Conservation (phyloP, 129 eudicot species). For the Logfia minima region DNA sequence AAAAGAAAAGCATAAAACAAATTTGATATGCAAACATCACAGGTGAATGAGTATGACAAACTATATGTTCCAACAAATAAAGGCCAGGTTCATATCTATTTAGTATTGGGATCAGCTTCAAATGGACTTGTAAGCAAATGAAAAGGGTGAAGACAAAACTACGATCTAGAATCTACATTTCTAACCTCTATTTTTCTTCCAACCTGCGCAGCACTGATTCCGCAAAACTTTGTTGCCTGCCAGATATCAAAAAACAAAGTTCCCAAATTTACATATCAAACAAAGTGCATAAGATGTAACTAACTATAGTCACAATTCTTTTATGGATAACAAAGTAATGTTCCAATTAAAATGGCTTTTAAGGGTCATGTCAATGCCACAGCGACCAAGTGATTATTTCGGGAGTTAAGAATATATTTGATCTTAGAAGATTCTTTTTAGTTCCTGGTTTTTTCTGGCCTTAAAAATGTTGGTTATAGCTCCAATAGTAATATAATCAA, state of each 20-base stretch:
- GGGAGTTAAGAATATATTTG: neutral
- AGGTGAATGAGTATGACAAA: neutral
- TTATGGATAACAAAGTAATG: neutral
- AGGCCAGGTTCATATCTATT: neutral
- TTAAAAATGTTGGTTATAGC: neutral
- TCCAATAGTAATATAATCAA: neutral
- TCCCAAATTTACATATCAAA: constrained; percentile 1
- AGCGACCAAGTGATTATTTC: neutral
- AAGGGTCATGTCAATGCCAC: neutral
- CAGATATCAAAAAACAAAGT: constrained; percentile 3
- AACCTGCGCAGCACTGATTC: constrained; percentile 79
- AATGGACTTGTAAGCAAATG: neutral
- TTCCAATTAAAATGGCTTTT: neutral
- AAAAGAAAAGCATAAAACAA: neutral
- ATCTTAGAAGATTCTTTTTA: neutral
- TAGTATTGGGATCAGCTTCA: neutral
- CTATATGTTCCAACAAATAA: neutral
- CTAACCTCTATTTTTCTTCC: constrained; percentile 61
- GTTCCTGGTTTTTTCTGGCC: neutral
- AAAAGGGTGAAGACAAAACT: neutral
- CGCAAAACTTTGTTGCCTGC: constrained; percentile 95
- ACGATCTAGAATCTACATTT: constrained; percentile 6
- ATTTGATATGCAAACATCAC: neutral
- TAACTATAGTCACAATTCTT: neutral
- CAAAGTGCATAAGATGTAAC: neutral